Evolutionary conservation across 2,329 filamentous ascomycete genomes (phyloP).

Genomic region (Xylariaceae sp.): DNA sequence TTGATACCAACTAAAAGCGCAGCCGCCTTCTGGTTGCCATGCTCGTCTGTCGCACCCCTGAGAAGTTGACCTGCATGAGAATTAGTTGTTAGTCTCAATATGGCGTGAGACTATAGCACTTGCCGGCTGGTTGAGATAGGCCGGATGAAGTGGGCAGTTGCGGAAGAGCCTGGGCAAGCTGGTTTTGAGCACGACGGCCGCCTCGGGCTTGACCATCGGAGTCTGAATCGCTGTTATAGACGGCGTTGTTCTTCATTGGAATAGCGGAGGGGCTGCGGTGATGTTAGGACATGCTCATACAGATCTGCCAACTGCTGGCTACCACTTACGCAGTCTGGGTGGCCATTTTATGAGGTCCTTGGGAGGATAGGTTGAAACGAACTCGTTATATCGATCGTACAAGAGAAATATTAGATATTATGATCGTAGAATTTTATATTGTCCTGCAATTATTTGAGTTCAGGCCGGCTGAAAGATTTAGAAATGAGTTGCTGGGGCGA

Average conservation of each 20-base stretch:
- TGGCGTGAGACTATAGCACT: slow-evolving; percentile 5
- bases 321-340: slow-evolving; percentile 35
- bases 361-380: slow-evolving; percentile 16
- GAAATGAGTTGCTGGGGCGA: slow-evolving; percentile 4
- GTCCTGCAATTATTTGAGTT: slow-evolving; percentile 23
- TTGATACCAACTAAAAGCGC: slow-evolving; percentile 67
- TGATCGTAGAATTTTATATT: slow-evolving; percentile 7
- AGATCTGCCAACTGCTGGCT: neutral
- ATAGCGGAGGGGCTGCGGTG: slow-evolving; percentile 29
- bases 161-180: slow-evolving; percentile 27
- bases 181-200: slow-evolving; percentile 30
- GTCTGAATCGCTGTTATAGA: slow-evolving; percentile 44
- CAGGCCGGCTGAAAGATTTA: slow-evolving; percentile 33
- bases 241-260: slow-evolving; percentile 40
- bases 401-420: slow-evolving; percentile 12
- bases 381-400: slow-evolving; percentile 24
- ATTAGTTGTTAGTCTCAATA: slow-evolving; percentile 1
- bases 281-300: slow-evolving; percentile 21
- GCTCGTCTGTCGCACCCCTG: slow-evolving; percentile 61
- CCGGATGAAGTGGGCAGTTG: slow-evolving; percentile 35
- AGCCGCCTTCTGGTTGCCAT: slow-evolving; percentile 63
- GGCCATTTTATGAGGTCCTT: slow-evolving; percentile 35
- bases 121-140: slow-evolving; percentile 36
- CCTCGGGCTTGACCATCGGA: slow-evolving; percentile 44
- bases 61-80: slow-evolving; percentile 55